Conservation (phyloP, 208 protist genomes). For the Tritrichomonas musculus region DNA sequence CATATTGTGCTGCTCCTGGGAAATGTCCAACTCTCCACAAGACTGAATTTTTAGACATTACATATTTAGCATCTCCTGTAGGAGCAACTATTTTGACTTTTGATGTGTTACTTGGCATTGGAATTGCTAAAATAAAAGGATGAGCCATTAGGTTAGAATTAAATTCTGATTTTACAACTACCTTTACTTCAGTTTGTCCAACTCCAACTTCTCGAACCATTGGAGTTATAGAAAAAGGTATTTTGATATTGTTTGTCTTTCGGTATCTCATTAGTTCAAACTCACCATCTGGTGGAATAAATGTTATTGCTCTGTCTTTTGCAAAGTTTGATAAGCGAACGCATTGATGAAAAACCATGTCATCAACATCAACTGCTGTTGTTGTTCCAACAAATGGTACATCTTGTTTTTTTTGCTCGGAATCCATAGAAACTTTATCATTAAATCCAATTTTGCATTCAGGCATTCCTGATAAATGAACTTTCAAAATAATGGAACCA, state of each 20-base stretch:
- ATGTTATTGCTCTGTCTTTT: conserved; percentile 57
- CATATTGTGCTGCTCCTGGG: conserved; percentile 61
- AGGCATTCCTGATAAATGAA: conserved; percentile 91
- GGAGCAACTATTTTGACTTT: conserved; percentile 67
- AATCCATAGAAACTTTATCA: conserved; percentile 41
- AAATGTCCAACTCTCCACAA: conserved; percentile 53
- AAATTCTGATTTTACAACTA: background rate
- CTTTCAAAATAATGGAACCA: conserved; percentile 83
- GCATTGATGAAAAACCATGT: conserved; percentile 92
- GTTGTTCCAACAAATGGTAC: background rate
- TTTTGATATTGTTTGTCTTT: background rate
- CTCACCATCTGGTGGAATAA: conserved; percentile 69
- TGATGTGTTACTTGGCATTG: conserved; percentile 52
- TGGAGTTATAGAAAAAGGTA: background rate
- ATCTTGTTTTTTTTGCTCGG: conserved; percentile 41
- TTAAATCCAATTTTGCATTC: conserved; percentile 82
- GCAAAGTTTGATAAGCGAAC: conserved; percentile 89
- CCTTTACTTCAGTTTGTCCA: background rate
- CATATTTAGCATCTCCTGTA: conserved; percentile 37
- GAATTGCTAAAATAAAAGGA: background rate
- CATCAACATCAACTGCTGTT: conserved; percentile 67
- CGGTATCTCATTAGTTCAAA: conserved; percentile 91
- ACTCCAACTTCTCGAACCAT: background rate
- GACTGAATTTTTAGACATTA: conserved; percentile 31
- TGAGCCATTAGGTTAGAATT: background rate